Evolutionary conservation across 1,284 basidiomycete genomes (phyloP).

Genomic region (Trichosporon coremiiforme): DNA sequence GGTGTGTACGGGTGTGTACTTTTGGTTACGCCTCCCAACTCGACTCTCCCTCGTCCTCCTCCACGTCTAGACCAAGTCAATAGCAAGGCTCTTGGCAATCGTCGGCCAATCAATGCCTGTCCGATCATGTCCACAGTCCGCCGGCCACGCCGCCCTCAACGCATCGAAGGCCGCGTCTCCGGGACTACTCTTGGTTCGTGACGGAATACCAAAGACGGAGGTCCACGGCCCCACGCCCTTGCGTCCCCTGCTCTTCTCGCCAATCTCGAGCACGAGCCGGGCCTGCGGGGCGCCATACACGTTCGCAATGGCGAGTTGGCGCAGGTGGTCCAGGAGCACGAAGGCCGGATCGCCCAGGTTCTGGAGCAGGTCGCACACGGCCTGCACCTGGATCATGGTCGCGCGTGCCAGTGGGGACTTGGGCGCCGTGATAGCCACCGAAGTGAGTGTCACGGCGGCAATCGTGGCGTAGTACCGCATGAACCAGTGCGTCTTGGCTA

Average conservation of each 20-base stretch:
- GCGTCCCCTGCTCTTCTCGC: neutral
- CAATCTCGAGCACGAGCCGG: conserved; percentile 8
- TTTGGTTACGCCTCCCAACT: neutral
- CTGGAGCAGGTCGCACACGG: conserved; percentile 8
- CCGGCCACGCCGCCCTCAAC: neutral
- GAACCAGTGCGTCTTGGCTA: conserved; percentile 7
- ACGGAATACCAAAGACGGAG: neutral
- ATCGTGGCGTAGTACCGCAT: conserved; percentile 15
- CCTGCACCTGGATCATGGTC: conserved; percentile 14
- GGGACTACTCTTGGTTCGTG: neutral
- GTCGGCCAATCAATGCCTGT: conserved; percentile 1
- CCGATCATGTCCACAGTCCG: conserved; percentile 9
- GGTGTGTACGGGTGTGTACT: neutral
- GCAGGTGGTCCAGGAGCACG: conserved; percentile 9
- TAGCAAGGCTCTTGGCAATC: conserved; percentile 6
- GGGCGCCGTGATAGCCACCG: conserved; percentile 1
- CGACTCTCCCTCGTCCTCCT: neutral
- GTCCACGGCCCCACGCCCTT: conserved; percentile 14
- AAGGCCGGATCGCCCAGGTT: conserved; percentile 3
- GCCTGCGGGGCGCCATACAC: conserved; percentile 9
- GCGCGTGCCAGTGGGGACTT: conserved; percentile 11
- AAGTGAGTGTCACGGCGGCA: neutral
- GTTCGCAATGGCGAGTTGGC: neutral
- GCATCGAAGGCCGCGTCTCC: conserved; percentile 10
- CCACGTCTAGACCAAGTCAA: neutral